Evolutionary conservation across 345 rosid genomes (phyloP).

Genomic region (Nasturtium officinale): DNA sequence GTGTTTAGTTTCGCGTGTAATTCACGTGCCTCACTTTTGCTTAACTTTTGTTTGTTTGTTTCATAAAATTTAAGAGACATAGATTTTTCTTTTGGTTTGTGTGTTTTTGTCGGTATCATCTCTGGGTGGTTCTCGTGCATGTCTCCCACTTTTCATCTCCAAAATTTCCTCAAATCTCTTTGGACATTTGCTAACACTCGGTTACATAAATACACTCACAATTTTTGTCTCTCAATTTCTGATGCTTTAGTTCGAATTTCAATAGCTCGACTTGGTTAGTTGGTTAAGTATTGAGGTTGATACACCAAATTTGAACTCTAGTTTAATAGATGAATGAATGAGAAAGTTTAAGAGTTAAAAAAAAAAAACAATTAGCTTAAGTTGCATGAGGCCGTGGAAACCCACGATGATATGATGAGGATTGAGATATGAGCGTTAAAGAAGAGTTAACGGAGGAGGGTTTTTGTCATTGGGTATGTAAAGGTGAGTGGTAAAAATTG

Average conservation of each 20-base stretch:
- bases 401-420: conserved; percentile 2
- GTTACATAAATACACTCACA: conserved; percentile 22
- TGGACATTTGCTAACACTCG: conserved; percentile 7
- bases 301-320: background rate
- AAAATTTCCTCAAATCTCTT: conserved; percentile 42
- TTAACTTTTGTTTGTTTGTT: background rate
- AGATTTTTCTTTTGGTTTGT: background rate
- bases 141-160: conserved; percentile 48
- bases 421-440: conserved; percentile 16
- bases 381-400: background rate
- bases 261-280: background rate
- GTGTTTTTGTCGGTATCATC: conserved; percentile 34
- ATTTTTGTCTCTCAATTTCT: background rate
- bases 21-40: conserved; percentile 24
- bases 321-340: background rate
- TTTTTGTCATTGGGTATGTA: conserved; percentile 28
- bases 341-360: background rate
- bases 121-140: conserved; percentile 48
- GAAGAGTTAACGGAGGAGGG: background rate
- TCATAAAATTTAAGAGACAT: background rate
- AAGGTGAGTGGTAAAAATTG: conserved; percentile 31
- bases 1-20: conserved; percentile 28
- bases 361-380: background rate
- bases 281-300: background rate
- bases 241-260: background rate